phyloP scores from a whole-genome alignment of 2,329 filamentous ascomycete species.

The Aspergillus sp. region DNA sequence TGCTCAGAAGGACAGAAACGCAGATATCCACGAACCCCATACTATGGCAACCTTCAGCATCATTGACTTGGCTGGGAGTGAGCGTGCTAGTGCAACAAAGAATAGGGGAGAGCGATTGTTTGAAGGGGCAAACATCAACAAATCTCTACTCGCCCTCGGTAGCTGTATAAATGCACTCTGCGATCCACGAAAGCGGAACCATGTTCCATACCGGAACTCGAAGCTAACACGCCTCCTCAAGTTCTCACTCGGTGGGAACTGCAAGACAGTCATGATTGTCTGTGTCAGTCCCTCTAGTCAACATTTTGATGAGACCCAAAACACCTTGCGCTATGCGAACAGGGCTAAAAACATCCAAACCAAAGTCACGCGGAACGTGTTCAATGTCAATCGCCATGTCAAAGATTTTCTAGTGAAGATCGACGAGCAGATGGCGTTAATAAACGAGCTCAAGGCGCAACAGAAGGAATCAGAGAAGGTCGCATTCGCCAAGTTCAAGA shows the following conservation, averaged over 20 bases:
- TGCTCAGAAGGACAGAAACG: conserved; percentile 90
- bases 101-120: conserved; percentile 89
- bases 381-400: conserved; percentile 98
- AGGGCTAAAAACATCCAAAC: conserved; percentile 99
- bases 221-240: conserved; percentile 95
- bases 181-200: conserved; percentile 86
- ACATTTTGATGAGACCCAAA: conserved; percentile 98
- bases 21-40: conserved; percentile 88
- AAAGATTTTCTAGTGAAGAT: conserved; percentile 99
- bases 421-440: conserved; percentile 95
- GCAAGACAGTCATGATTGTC: conserved; percentile 99
- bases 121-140: conserved; percentile 99
- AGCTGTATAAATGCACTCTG: conserved; percentile 99
- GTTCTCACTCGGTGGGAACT: conserved; percentile 96
- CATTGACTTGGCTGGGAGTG: conserved; percentile 94
- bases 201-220: conserved; percentile 96
- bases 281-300: conserved; percentile 95
- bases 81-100: conserved; percentile 94
- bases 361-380: conserved; percentile 98
- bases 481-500: conserved; percentile 87
- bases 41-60: conserved; percentile 98
- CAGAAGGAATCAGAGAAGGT: conserved; percentile 84
- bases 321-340: conserved; percentile 96
- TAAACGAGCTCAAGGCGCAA: conserved; percentile 92
- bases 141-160: conserved; percentile 89